Base-by-base conservation (phyloP, 805 yeast species). In the Pichia deserticola region DNA sequence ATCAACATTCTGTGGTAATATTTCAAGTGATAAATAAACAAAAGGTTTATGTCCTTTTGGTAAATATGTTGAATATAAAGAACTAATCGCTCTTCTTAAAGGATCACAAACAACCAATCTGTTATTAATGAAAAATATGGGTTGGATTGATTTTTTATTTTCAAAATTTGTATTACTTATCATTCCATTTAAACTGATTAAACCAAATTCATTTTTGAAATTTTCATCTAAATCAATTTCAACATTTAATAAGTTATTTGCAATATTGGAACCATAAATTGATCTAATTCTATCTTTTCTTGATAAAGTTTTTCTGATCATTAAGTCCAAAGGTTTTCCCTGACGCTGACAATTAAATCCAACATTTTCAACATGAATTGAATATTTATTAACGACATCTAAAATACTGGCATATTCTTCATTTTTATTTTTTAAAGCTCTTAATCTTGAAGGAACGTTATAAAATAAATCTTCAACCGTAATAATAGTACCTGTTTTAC, bases 391-490 rank as follows among this genome's bases (percentile, higher is more conserved):
- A 0, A 87, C 79, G 5, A 90, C 88, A 55, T 90, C 97, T 34
- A 92, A 64, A 7, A 93, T 85, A 54, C 78, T 81, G 10, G 78
- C 63, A 60, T 81, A 85, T 60, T 93, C 98, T 12, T 89, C 97
- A 54, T 73, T 73, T 10, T 82, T 72, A 0, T 86, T 75, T 49
- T 74, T 74, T 44, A 90, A 67, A 0, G 95, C 77, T 49, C 83
- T 70, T 33, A 84, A 66, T 44, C 99, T 73, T 0, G 95, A 78
- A 0, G 96, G 93, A 32, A 85, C 79, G 61, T 92, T 93, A 69
- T 83, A 93, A 60, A 93, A 93, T 49, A 93, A 69, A 63, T 93
- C 96, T 63, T 89, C 96, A 7, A 89, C 95, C 0, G 77, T 65
- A 32, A 93, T 78, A 53, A 82, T 88, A 0, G 99, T 93, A 0